These are phyloP conservation scores for Wallacemonas sp. DNA, from an alignment of 208 protist genomes.

Conservation along the genomic window DNA sequence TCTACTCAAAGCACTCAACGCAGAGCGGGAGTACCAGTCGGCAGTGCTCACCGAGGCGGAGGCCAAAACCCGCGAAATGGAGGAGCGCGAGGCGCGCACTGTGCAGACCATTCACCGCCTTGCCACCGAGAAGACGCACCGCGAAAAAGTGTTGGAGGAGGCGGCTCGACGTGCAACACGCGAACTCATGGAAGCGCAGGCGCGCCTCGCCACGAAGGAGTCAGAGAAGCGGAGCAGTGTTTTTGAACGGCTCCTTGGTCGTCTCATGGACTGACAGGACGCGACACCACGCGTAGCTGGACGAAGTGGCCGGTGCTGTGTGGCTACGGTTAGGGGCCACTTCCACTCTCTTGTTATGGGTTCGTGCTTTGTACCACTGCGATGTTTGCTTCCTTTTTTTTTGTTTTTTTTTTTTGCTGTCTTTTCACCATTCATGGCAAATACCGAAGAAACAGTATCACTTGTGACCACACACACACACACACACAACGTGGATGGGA, in stretches of 20 bases:
- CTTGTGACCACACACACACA: not conserved
- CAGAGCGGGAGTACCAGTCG: constrained; percentile 61
- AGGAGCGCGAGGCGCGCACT: constrained; percentile 47
- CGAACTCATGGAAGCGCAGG: constrained; percentile 69
- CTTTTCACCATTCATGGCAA: too few relatives aligned
- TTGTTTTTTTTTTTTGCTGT: too few relatives aligned
- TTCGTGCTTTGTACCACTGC: too few relatives aligned
- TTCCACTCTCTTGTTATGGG: too few relatives aligned
- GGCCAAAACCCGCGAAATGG: constrained; percentile 51
- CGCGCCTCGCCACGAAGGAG: constrained; percentile 42
- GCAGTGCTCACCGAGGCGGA: constrained; percentile 46
- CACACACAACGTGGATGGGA: not conserved
- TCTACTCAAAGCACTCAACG: constrained; percentile 59
- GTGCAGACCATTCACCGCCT: constrained; percentile 43
- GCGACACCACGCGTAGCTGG: too few relatives aligned
- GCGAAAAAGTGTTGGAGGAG: constrained; percentile 69
- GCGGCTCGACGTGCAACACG: constrained; percentile 49
- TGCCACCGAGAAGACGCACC: constrained; percentile 45
- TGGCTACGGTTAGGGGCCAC: too few relatives aligned
- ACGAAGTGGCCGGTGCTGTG: too few relatives aligned
- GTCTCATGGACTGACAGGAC: constrained; percentile 24
- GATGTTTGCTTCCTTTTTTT: not conserved
- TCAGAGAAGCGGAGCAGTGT: constrained; percentile 33
- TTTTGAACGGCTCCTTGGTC: constrained; percentile 38
- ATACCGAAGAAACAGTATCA: too few relatives aligned